Evolutionary conservation across 192 early-diverging fungal species (phyloP).

Genomic region (Umbelopsis vinacea): DNA sequence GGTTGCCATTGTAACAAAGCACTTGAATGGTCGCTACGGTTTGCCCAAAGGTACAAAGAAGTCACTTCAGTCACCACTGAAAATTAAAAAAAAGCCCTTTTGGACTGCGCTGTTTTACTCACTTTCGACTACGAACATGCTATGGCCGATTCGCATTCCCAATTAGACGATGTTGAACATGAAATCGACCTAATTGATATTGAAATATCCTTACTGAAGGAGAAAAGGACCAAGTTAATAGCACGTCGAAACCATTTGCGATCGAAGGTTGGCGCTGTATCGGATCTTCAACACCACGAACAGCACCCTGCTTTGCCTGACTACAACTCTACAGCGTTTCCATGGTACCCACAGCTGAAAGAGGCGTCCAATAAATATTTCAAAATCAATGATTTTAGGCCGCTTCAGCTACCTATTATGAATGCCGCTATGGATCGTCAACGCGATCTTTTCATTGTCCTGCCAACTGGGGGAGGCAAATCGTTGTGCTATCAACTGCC

Average conservation of each 20-base stretch:
- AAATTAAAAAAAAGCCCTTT: background rate
- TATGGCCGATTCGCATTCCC: background rate
- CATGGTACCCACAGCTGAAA: slow-evolving; percentile 54
- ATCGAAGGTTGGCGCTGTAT: background rate
- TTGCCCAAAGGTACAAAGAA: background rate
- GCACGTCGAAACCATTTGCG: background rate
- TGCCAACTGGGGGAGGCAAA: slow-evolving; percentile 97
- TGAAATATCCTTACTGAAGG: background rate
- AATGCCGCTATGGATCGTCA: slow-evolving; percentile 80
- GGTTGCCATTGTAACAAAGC: background rate
- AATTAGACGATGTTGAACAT: slow-evolving; percentile 16
- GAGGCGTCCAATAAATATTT: slow-evolving; percentile 48
- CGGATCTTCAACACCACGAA: background rate
- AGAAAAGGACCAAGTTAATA: background rate
- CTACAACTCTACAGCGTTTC: slow-evolving; percentile 49
- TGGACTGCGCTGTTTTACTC: background rate
- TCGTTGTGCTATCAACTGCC: slow-evolving; percentile 95
- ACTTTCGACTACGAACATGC: background rate
- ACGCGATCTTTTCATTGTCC: slow-evolving; percentile 86
- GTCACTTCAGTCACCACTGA: background rate
- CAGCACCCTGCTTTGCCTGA: slow-evolving; percentile 22
- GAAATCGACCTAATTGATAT: slow-evolving; percentile 10
- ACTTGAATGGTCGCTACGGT: background rate
- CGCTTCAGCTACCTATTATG: slow-evolving; percentile 86
- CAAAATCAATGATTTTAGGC: slow-evolving; percentile 66